Evolutionary conservation across 208 protist genomes (phyloP).

Genomic region (Novymonas esmeraldas): DNA sequence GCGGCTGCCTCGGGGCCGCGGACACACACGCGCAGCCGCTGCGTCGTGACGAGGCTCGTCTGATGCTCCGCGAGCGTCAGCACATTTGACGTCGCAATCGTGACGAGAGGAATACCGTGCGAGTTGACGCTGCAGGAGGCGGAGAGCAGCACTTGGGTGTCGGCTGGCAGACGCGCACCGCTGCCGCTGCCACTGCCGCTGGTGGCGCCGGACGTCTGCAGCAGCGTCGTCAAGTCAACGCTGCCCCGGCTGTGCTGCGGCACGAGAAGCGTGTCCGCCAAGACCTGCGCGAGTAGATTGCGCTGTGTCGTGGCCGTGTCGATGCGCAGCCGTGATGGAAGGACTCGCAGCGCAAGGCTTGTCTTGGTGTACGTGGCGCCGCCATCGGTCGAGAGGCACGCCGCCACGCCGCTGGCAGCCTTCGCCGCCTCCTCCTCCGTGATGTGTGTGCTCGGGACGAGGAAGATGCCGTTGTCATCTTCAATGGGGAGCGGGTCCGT

Average conservation of each 20-base stretch:
- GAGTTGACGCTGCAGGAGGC: conserved; percentile 50
- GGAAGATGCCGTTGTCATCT: conserved; percentile 64
- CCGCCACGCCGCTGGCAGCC: conserved; percentile 10
- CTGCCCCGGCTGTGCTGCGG: conserved; percentile 46
- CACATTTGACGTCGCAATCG: conserved; percentile 33
- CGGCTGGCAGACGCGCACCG: conserved; percentile 13
- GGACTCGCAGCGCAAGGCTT: conserved; percentile 37
- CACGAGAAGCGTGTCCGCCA: conserved; percentile 65
- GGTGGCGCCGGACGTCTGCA: conserved; percentile 4
- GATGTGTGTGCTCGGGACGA: conserved; percentile 50
- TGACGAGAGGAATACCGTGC: conserved; percentile 47
- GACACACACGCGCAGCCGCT: conserved; percentile 50
- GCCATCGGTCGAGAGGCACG: conserved; percentile 60
- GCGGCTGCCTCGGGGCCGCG: conserved; percentile 21
- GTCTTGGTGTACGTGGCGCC: conserved; percentile 44
- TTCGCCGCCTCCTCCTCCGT: conserved; percentile 16
- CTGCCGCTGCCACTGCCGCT: neutral
- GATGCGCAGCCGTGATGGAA: conserved; percentile 40
- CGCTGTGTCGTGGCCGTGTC: conserved; percentile 42
- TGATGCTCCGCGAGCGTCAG: conserved; percentile 49
- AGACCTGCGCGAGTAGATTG: conserved; percentile 42
- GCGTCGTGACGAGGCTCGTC: conserved; percentile 30
- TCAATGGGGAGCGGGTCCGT: conserved; percentile 54
- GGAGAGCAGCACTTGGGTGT: conserved; percentile 54
- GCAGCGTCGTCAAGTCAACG: conserved; percentile 49